A percentile compares a stretch with the other conserved stretches of the same genome.
These are phyloP conservation scores for Metarhizium guizhouense DNA, from an alignment of 2,329 filamentous ascomycete genomes.

Conservation along the genomic window DNA sequence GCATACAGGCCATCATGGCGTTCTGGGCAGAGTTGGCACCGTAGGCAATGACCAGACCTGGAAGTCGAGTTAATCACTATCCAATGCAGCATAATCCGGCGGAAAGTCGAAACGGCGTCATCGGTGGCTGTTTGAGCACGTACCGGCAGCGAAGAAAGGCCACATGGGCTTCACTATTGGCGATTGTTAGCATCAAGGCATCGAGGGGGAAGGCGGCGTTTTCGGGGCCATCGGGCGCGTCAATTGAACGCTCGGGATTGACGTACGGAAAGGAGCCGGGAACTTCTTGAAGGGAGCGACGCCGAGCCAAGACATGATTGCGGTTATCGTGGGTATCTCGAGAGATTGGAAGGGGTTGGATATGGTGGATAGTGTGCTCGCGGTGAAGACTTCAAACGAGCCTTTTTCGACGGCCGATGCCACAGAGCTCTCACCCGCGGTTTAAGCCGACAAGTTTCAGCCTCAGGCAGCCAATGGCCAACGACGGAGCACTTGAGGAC, in stretches of 20 bases:
- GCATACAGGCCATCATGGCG: slow-evolving; percentile 66
- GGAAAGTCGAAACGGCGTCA: not conserved
- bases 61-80: not conserved
- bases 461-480: slow-evolving; percentile 16
- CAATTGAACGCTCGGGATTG: slow-evolving; percentile 22
- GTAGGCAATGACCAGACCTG: slow-evolving; percentile 80
- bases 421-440: slow-evolving; percentile 20
- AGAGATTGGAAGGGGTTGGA: slow-evolving; percentile 21
- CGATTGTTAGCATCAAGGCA: slow-evolving; percentile 10
- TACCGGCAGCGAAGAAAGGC: slow-evolving; percentile 94
- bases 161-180: slow-evolving; percentile 74
- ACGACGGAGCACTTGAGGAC: not conserved
- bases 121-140: slow-evolving; percentile 27
- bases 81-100: not conserved
- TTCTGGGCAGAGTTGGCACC: slow-evolving; percentile 80
- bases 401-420: slow-evolving; percentile 26
- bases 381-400: slow-evolving; percentile 26
- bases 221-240: not conserved
- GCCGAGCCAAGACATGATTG: slow-evolving; percentile 69
- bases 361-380: not conserved
- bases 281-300: slow-evolving; percentile 65
- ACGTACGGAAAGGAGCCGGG: slow-evolving; percentile 68
- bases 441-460: slow-evolving; percentile 18
- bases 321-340: slow-evolving; percentile 28
- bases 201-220: slow-evolving; percentile 1